These are phyloP conservation scores for Fusarium sp. DNA, from an alignment of 2,329 filamentous ascomycete species.

Conservation along the genomic window DNA sequence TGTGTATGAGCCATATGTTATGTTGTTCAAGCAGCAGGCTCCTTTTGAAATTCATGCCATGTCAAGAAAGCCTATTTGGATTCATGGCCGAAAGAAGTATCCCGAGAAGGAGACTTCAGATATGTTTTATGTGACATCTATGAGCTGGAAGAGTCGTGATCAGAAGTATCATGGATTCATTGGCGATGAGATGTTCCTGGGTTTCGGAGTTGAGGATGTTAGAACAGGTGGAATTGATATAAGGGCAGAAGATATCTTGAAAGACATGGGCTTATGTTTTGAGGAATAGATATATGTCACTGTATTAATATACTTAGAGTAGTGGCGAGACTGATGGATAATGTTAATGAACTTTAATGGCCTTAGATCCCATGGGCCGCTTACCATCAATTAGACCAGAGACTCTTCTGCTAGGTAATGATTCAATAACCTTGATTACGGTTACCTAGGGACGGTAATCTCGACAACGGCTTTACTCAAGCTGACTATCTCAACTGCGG, in stretches of 20 bases:
- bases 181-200: conserved; percentile 64
- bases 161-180: conserved; percentile 64
- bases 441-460: too few relatives aligned
- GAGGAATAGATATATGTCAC: conserved; percentile 8
- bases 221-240: conserved; percentile 61
- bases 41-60: conserved; percentile 63
- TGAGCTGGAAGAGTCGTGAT: conserved; percentile 61
- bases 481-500: neutral
- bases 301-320: neutral
- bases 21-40: conserved; percentile 57
- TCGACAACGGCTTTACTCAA: too few relatives aligned
- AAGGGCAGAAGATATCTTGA: conserved; percentile 57
- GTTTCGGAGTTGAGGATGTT: conserved; percentile 65
- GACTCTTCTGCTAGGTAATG: neutral
- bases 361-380: neutral
- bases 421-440: neutral
- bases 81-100: conserved; percentile 56
- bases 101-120: conserved; percentile 52
- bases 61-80: conserved; percentile 62
- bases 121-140: conserved; percentile 67
- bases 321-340: neutral
- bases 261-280: conserved; percentile 44
- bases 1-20: conserved; percentile 64
- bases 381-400: too few relatives aligned
- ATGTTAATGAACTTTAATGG: neutral